Base-by-base conservation (phyloP, 2,329 filamentous ascomycete genomes). In the Scedosporium apiospermum region DNA sequence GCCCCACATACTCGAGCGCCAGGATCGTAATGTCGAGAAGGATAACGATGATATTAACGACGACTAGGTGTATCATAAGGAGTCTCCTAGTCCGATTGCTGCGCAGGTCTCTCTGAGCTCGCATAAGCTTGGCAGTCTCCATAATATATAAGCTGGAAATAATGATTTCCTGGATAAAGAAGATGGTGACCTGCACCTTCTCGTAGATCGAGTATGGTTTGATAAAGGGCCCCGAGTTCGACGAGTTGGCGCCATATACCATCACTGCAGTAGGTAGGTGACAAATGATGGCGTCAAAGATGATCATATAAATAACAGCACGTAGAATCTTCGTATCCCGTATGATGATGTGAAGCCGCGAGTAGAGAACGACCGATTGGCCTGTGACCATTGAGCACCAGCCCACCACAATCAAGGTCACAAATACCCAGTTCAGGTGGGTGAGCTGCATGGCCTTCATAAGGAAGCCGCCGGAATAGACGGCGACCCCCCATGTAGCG, bases 281-380 rank as follows among this genome's bases (percentile, higher is more conserved):
- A 26, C 84, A 71, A 9, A 85, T 62, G 44, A 85, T 65, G 18
- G 76, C 77, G 67, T 86, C 79, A 64, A 77, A 67, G 46, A 85
- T 76, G 63, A 88, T 87, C 79, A 88, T 84, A 61, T 69, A 75
- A 0, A 86, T 73, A 0, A 84, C 78, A 10, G 75, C 73, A 4
- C 75, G 77, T 0, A 87, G 73, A 3, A 80, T 70, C 2, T 71
- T 70, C 6, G 77, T 61, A 74, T 83, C 81, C 16, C 78, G 78
- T 3, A 84, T 72, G 10, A 88, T 77, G 1, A 88, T 75, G 68
- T 87, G 83, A 0, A 88, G 76, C 6, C 85, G 78, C 0, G 84
- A 87, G 74, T 84, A 88, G 1, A 88, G 74, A 1, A 88, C 85
- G 12, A 87, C 67, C 0, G 80, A 80, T 69, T 87, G 83, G 0